Evolutionary conservation across 306 rosid species (phyloP).

Genomic region (Arachis stenosperma): DNA sequence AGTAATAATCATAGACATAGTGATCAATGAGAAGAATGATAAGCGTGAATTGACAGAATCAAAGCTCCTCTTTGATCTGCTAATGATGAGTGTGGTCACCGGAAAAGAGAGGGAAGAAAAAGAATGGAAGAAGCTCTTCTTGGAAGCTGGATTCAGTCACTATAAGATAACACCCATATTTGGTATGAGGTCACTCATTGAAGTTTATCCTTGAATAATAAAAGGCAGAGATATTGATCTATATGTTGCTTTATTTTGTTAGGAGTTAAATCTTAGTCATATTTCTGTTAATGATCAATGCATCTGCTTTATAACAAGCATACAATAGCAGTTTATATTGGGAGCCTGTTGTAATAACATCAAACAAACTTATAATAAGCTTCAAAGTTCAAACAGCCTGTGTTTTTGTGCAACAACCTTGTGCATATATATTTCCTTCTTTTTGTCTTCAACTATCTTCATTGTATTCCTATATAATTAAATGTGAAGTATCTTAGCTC

Average conservation of each 20-base stretch:
- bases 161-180: slow-evolving; percentile 48
- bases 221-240: background rate
- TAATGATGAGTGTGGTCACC: slow-evolving; percentile 49
- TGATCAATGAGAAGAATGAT: slow-evolving; percentile 45
- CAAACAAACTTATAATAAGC: too few species aligned
- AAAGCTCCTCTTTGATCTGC: slow-evolving; percentile 47
- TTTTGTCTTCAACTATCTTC: too few species aligned
- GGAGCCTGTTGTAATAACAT: too few species aligned
- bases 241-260: background rate
- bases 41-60: slow-evolving; percentile 36
- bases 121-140: slow-evolving; percentile 58
- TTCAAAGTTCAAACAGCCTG: too few species aligned
- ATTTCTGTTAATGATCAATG: too few species aligned
- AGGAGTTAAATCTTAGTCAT: too few species aligned
- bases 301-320: too few species aligned
- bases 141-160: slow-evolving; percentile 56
- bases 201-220: slow-evolving; percentile 53
- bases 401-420: too few species aligned
- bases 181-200: slow-evolving; percentile 57
- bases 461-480: too few species aligned
- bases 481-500: too few species aligned
- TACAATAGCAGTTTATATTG: too few species aligned
- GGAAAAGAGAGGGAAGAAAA: slow-evolving; percentile 58
- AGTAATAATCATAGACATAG: slow-evolving; percentile 59
- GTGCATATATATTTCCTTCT: too few species aligned